Evolutionary conservation across 2,329 filamentous ascomycete species (phyloP).

Genomic region (Cercospora beticola): DNA sequence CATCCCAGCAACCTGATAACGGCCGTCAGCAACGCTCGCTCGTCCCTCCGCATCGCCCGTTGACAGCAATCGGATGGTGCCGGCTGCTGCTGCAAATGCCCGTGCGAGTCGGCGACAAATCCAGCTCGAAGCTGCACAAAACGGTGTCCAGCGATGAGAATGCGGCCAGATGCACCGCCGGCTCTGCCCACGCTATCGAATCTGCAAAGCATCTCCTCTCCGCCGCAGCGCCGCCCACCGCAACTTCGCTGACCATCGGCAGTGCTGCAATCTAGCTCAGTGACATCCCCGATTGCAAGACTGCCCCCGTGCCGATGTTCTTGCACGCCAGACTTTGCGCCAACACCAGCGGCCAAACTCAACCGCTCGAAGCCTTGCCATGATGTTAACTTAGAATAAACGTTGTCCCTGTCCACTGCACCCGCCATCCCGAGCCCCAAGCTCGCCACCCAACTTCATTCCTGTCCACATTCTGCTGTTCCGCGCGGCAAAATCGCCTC

Average conservation of each 20-base stretch:
- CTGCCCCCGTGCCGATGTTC: background rate
- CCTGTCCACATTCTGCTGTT: background rate
- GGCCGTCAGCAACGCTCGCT: background rate
- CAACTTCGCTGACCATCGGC: background rate
- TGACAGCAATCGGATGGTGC: too few species aligned
- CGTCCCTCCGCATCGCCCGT: background rate
- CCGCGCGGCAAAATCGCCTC: background rate
- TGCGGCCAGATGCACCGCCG: too few species aligned
- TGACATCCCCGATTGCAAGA: too few species aligned
- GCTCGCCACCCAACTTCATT: background rate
- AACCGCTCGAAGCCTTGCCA: background rate
- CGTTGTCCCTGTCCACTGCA: background rate
- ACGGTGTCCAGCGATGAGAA: too few species aligned
- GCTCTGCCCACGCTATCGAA: background rate
- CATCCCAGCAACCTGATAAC: background rate
- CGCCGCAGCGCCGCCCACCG: background rate
- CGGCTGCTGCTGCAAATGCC: too few species aligned
- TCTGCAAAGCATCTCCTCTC: background rate
- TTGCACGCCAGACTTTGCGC: background rate
- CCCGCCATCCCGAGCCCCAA: background rate
- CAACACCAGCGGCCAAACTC: background rate
- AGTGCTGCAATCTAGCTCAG: background rate
- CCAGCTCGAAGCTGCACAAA: too few species aligned
- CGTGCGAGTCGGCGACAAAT: too few species aligned
- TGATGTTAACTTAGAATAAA: constrained; percentile 3